Evolutionary conservation across 2,329 filamentous ascomycete genomes (phyloP), one percentile per base, ranked within the genome.

Genomic region (Tolypocladium ovalisporum): DNA sequence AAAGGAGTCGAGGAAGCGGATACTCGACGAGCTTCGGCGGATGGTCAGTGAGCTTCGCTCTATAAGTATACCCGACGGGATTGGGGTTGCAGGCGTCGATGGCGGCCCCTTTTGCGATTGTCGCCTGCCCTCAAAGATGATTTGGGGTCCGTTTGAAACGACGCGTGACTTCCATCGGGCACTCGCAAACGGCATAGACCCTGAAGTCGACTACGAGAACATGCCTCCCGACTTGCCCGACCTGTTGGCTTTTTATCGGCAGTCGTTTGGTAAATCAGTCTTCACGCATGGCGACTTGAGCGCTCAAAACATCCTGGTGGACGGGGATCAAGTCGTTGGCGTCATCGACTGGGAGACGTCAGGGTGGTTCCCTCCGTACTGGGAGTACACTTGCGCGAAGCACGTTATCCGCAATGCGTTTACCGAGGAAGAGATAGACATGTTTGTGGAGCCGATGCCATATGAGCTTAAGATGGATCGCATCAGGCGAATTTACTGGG

Each of bases 281-380:
- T 76, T 81, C 60, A 77, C 76, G 15, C 77, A 80, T 64, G 72
- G 68, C 8, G 76, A 79, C 59, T 62, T 80, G 9, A 74, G 70
- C 58, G 69, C 67, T 19, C 61, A 67, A 8, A 79, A 80, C 58
- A 74, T 81, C 34, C 58, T 80, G 13, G 66, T 71, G 27, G 61
- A 24, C 1, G 39, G 9, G n/a, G 39, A 42, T 4, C 61, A 70
- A 1, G 64, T 83, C 32, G 70, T 73, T 40, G 77, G 75, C 1
- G 76, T 82, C 15, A 57, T 72, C 4, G 67, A 72, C 59, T 73
- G 70, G 71, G 67, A 73, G 56, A 61, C 63, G 1, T 59, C 67
- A 4, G 69, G 67, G 3, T 73, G 66, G 68, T 66, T 68, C 39
- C 69, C 69, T 0, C 42, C 59, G 32, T 72, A 73, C 57, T 73